Evolutionary conservation across 192 early-diverging fungal genomes (phyloP).

Genomic region (Rhizophagus clarus): DNA sequence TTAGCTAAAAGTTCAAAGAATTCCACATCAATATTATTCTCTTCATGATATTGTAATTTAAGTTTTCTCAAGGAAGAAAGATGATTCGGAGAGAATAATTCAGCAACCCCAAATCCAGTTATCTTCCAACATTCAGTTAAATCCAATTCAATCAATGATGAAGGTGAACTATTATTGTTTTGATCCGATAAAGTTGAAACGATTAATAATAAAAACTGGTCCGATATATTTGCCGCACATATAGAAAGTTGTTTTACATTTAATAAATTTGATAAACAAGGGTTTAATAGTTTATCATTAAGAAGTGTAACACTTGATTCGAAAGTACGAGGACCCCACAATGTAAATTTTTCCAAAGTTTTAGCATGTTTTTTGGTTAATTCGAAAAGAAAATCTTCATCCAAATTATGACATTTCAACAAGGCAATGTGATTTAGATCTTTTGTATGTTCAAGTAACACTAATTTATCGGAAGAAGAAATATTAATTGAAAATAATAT

Average conservation of each 20-base stretch:
- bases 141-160: neutral
- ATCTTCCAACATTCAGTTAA: constrained; percentile 14
- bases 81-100: constrained; percentile 14
- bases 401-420: neutral
- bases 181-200: neutral
- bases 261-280: neutral
- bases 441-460: neutral
- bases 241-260: neutral
- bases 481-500: neutral
- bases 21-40: neutral
- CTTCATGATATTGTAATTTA: neutral
- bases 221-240: neutral
- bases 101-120: constrained; percentile 12
- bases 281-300: neutral
- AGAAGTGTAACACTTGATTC: neutral
- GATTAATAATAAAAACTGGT: neutral
- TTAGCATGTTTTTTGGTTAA: neutral
- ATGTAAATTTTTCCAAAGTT: neutral
- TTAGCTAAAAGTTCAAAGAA: constrained; percentile 1
- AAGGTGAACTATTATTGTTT: neutral
- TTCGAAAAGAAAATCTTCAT: neutral
- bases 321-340: neutral
- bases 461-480: neutral
- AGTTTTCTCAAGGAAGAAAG: neutral
- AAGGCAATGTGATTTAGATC: neutral